phyloP scores from a whole-genome alignment of 1,284 basidiomycete genomes.

The Somion occarium region DNA sequence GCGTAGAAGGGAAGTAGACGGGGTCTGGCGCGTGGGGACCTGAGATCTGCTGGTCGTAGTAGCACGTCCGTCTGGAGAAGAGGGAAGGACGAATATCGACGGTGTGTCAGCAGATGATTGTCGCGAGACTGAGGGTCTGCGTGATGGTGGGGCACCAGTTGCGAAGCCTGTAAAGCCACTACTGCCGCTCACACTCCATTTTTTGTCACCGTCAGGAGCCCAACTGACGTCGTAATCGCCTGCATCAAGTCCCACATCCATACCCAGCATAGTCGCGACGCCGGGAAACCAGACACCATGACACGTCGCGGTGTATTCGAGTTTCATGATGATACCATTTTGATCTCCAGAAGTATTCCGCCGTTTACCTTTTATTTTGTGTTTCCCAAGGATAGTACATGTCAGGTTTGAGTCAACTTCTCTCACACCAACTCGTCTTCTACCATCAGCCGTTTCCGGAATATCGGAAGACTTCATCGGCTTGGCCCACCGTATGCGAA shows the following conservation, averaged over 20 bases:
- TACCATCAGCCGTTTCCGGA: constrained; percentile 43
- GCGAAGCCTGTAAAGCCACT: constrained; percentile 67
- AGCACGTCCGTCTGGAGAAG: constrained; percentile 40
- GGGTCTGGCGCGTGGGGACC: constrained; percentile 29
- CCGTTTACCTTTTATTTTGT: constrained; percentile 29
- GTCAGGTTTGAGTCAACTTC: constrained; percentile 62
- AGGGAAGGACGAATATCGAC: constrained; percentile 27
- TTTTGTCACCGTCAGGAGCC: constrained; percentile 43
- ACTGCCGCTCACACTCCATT: constrained; percentile 61
- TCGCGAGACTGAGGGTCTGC: constrained; percentile 11
- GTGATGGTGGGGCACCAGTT: constrained; percentile 31
- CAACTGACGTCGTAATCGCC: constrained; percentile 65
- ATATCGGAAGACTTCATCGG: constrained; percentile 45
- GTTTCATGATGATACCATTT: constrained; percentile 61
- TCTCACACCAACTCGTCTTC: constrained; percentile 62
- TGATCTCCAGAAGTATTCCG: constrained; percentile 6
- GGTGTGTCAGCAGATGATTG: constrained; percentile 19
- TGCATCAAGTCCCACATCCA: constrained; percentile 66
- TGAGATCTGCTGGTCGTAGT: constrained; percentile 4
- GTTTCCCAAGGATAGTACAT: constrained; percentile 51
- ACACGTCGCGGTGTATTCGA: constrained; percentile 70
- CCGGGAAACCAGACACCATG: constrained; percentile 76
- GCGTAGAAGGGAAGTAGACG: constrained; percentile 51
- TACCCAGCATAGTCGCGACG: constrained; percentile 73
- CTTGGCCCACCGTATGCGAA: constrained; percentile 73